A percentile compares a stretch with the other conserved stretches of the same genome.
Evolutionary conservation across 306 rosid genomes (phyloP).

Genomic region (Gynostemma pentaphyllum): DNA sequence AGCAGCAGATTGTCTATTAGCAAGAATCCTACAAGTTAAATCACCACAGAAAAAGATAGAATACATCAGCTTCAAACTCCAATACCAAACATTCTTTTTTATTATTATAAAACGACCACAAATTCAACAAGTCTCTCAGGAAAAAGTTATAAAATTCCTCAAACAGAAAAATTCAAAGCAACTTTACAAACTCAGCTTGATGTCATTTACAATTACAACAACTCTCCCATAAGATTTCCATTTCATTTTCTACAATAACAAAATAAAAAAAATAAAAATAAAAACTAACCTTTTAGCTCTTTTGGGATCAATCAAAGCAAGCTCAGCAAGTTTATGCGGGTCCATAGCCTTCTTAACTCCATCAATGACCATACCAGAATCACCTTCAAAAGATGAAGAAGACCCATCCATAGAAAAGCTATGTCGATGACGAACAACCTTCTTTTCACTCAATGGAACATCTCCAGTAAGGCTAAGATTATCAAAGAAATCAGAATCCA

Average conservation of each 20-base stretch:
- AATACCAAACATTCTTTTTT: neutral
- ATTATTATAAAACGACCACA: neutral
- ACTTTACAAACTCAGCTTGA: too few species aligned
- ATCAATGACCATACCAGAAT: conserved; percentile 30
- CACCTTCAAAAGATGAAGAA: conserved; percentile 52
- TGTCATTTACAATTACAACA: too few species aligned
- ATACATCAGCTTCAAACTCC: neutral
- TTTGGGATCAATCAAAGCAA: conserved; percentile 79
- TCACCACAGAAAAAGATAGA: neutral
- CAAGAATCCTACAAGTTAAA: conserved; percentile 56
- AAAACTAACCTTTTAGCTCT: conserved; percentile 67
- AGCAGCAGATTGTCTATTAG: conserved; percentile 94
- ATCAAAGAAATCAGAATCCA: conserved; percentile 86
- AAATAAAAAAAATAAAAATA: neutral
- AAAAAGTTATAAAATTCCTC: neutral
- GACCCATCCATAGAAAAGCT: conserved; percentile 85
- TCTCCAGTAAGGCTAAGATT: conserved; percentile 31
- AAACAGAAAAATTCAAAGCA: too few species aligned
- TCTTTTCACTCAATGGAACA: conserved; percentile 23
- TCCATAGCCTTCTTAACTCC: conserved; percentile 72
- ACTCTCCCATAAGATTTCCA: too few species aligned
- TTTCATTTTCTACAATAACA: too few species aligned
- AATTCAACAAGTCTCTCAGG: neutral
- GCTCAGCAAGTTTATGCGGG: conserved; percentile 82
- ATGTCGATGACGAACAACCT: conserved; percentile 49